Base-by-base conservation (phyloP, 306 rosid genomes). In the Begonia loranthoides region DNA sequence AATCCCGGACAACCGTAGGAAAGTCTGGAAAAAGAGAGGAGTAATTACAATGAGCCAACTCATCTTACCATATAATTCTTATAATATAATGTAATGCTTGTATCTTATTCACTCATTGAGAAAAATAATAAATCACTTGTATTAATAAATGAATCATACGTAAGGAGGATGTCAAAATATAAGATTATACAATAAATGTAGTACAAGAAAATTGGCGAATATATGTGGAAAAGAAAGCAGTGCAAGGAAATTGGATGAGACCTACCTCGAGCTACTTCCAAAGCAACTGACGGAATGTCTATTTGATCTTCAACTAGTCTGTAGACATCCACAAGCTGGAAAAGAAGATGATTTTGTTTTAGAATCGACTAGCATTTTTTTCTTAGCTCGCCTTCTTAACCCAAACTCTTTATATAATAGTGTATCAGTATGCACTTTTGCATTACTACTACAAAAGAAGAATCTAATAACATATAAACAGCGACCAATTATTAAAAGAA, bases 301-400 rank as follows among this genome's bases (percentile, higher is more conserved):
- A 92, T 75, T 71, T 92, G 88, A 66, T 80, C 87, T 79, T 92
- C 96, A 15, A 92, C 74, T 52, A 86, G 69, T 71, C 93, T 83
- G 65, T 83, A 90, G 16, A 90, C 99, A 44, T 86, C 99, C 6
- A 86, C 93, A 45, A 90, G 99, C 99, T 90, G 73, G 39, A 65
- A 19, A 73, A 39, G 21, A 66, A 71, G 40, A 72, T 50, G 50
- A 54, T 38, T 9, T 16, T n/a, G 19, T 51, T 55, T 73, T 51
- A 65, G 62, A 17, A 67, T 40, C 11, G 54, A 19, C 46, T 15
- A 19, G 36, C 36, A 46, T 45, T 46, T 1, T 41, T 41, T 41
- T 19, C 22, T 19, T 19, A 19, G 22, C 22, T 19, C 22, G 22
- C 22, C 3, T 19, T 19, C 3, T 19, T 19, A 19, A 19, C 3